These are phyloP conservation scores for Patellifolia procumbens DNA, from an alignment of 179 eudicot species.

Conservation along the genomic window DNA sequence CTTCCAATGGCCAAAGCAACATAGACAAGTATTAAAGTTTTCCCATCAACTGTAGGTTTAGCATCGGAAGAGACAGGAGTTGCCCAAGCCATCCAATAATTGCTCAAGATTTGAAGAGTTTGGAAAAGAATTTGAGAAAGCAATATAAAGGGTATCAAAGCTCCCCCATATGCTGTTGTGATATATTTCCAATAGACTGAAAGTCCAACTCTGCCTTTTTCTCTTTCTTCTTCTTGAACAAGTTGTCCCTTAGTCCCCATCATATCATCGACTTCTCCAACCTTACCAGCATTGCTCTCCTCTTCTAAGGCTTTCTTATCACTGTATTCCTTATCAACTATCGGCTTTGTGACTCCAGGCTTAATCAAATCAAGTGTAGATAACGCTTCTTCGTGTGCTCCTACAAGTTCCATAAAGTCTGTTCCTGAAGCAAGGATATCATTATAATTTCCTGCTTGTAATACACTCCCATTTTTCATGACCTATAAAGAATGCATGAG, in stretches of 20 bases:
- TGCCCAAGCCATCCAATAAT: constrained; percentile 99
- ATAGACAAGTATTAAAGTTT: constrained; percentile 66
- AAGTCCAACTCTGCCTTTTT: constrained; percentile 80
- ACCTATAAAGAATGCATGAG: too few relatives aligned
- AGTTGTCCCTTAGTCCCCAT: constrained; percentile 56
- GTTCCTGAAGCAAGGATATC: constrained; percentile 69
- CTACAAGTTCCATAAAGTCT: constrained; percentile 88
- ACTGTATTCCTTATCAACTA: constrained; percentile 13
- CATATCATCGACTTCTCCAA: constrained; percentile 38
- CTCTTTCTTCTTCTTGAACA: constrained; percentile 93
- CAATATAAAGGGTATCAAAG: constrained; percentile 64
- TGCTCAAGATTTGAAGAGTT: constrained; percentile 66
- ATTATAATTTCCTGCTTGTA: constrained; percentile 77
- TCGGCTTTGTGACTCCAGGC: constrained; percentile 14
- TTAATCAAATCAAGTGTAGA: constrained; percentile 51
- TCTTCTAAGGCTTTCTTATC: constrained; percentile 21
- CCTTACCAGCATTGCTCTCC: constrained; percentile 26
- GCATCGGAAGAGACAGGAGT: constrained; percentile 71
- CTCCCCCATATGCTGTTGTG: constrained; percentile 82
- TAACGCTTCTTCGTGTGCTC: constrained; percentile 82
- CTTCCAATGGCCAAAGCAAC: constrained; percentile 70
- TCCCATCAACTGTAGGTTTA: constrained; percentile 44
- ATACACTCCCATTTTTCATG: constrained; percentile 79
- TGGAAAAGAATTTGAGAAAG: constrained; percentile 52
- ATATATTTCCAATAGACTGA: constrained; percentile 80